These are phyloP conservation scores for Monocercomonoides exilis DNA, from an alignment of 78 protist genomes.

Conservation along the genomic window DNA sequence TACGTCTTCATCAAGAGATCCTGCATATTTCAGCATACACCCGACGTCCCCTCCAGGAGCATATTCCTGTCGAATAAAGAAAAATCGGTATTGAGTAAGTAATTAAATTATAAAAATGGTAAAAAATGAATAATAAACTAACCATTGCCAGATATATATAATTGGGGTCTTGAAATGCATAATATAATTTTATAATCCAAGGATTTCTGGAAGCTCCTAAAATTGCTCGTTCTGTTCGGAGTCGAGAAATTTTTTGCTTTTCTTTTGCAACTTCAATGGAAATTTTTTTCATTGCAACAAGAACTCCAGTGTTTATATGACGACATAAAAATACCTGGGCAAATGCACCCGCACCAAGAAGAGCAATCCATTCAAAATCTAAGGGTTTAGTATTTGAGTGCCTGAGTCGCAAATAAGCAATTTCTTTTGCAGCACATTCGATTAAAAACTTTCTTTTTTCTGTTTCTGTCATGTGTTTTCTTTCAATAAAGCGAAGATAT, in stretches of 20 bases:
- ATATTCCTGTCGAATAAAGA: not conserved
- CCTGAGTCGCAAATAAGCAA: not conserved
- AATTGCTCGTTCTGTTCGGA: constrained; percentile 20
- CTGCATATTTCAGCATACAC: not conserved
- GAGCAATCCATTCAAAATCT: not conserved
- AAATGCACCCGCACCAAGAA: not conserved
- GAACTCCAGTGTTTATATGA: not conserved
- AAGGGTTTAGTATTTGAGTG: not conserved
- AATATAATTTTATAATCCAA: constrained; percentile 13
- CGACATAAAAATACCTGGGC: constrained; percentile 8
- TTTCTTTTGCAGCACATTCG: not conserved
- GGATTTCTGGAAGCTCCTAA: not conserved
- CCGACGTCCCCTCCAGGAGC: constrained; percentile 15
- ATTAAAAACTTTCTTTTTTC: not conserved
- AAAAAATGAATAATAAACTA: not conserved
- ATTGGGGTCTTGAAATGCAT: constrained; percentile 1
- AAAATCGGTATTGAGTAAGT: not conserved
- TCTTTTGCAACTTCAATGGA: not conserved
- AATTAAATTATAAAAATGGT: not conserved
- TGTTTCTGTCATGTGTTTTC: not conserved
- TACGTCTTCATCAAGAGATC: not conserved
- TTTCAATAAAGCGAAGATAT: not conserved
- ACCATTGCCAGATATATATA: constrained; percentile 28
- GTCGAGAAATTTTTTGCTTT: not conserved
- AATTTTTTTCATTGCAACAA: not conserved